A percentile compares a stretch with the other conserved stretches of the same genome.
phyloP scores from a whole-genome alignment of 2,329 filamentous ascomycete genomes.

The Hymenoscyphus repandus region DNA sequence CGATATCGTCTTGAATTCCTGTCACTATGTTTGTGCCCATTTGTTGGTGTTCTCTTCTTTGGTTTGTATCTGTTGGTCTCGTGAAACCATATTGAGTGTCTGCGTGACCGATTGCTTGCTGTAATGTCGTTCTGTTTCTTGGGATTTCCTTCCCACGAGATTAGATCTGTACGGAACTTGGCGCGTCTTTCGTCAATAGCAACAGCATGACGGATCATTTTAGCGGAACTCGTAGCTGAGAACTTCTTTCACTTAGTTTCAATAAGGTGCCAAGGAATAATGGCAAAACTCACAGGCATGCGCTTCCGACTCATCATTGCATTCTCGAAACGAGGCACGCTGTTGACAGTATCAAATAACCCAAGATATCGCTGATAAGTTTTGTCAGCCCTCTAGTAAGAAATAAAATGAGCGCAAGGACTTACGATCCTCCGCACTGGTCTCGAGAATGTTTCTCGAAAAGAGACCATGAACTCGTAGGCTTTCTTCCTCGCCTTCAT shows the following conservation, averaged over 20 bases:
- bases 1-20: conserved; percentile 24
- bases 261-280: too few relatives aligned
- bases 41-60: background rate
- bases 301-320: conserved; percentile 1
- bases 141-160: conserved; percentile 2
- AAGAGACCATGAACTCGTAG: conserved; percentile 71
- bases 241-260: conserved; percentile 1
- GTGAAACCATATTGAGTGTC: conserved; percentile 1
- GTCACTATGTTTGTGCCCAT: background rate
- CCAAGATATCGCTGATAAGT: conserved; percentile 56
- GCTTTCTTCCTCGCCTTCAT: conserved; percentile 53
- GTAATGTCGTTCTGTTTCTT: conserved; percentile 1
- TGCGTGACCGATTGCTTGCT: background rate
- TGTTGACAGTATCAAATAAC: conserved; percentile 79
- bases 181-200: conserved; percentile 13
- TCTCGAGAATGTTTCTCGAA: conserved; percentile 74
- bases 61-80: background rate
- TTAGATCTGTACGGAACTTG: conserved; percentile 10
- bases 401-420: background rate
- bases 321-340: conserved; percentile 67
- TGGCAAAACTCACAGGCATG: conserved; percentile 1
- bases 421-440: conserved; percentile 60
- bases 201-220: conserved; percentile 12
- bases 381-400: background rate
- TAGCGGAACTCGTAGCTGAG: conserved; percentile 10